Evolutionary conservation across 2,329 filamentous ascomycete species (phyloP), one percentile per base, ranked within the genome.

Genomic region (Exophiala lecanii-corni): DNA sequence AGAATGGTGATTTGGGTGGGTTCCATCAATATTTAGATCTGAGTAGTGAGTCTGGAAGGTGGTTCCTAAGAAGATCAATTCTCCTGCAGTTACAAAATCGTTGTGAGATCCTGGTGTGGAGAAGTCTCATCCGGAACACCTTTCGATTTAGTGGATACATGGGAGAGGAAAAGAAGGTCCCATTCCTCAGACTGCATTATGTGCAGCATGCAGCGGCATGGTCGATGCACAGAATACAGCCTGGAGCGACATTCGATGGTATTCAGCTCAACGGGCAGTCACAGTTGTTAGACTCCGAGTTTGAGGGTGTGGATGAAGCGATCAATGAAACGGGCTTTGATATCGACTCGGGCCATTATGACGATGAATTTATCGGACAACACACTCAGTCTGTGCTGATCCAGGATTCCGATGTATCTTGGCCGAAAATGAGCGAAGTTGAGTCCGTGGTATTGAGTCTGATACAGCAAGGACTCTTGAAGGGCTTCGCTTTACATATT

Each of bases 61-160:
- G 86, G 82, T 82, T 95, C 45, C 78, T 87, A 19, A 74, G 77
- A 28, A 84, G 82, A 59, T 82, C 86, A 2, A 74, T 95, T 18
- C 75, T 94, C 16, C 73, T 94, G 4, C 80, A 84, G 10, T 71
- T 96, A 9, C 75, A 80, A 2, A 86, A 86, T 57, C 79, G 87
- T 39, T 82, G 89, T 45, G 84, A 92, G 43, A 79, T 87, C 1
- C 71, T 94, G 2, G 78, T 94, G 9, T 95, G 88, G 88, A 81
- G 91, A 10, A 85, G 84, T 1, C 74, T 97, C 5, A 78, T 84
- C 13, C 79, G 89, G 20, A 83, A 81, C 53, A 79, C 82, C 0
- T 96, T 94, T 62, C 67, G 91, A 7, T 71, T 92, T 9, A 85
- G 79, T 12, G 92, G 89, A 50, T 75, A 81, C n/a, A 78, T 48